Evolutionary conservation across 2,329 filamentous ascomycete species (phyloP), one percentile per base, ranked within the genome.

Genomic region (Hysterium pulicare): DNA sequence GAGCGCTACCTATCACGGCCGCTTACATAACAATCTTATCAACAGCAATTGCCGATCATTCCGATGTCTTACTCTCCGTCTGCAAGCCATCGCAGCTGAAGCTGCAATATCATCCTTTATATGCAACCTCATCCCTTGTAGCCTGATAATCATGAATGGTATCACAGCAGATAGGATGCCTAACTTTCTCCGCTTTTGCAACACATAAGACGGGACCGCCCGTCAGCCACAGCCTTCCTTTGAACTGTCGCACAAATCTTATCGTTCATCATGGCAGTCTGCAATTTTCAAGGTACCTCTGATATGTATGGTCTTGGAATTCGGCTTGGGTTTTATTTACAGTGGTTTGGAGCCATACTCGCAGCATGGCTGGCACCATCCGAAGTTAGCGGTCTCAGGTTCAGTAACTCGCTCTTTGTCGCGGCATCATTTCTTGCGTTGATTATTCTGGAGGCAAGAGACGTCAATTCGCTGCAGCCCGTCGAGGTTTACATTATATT

Each of bases 231-330:
- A 31, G 16, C 28, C 28, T 16, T 16, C 13, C 28, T 31, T 31
- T 16, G 13, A 31, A 16, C 28, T 31, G 28, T 11, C 28, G 28
- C 8, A 3, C 16, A 31, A 16, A 34, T 33, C 30, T 11, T 30
- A 9, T 2, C 30, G 22, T 35, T 16, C 30, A 23, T 10, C 23
- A 54, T 56, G 53, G 48, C 44, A 6, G 46, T 47, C 13, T 54
- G 51, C 35, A 40, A 34, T 11, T 55, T 62, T 33, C 16, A 40
- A 10, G 61, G 59, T 1, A 59, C 59, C 35, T 43, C 48, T 20
- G 59, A 64, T 34, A 55, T 60, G 36, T 65, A 64, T 40, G 61
- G 61, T 1, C 51, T 63, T 15, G 61, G 61, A 1, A 63, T 65
- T 28, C 53, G 61, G 10, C 43, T 65, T 8, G 59, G 58, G 28